A percentile compares a stretch with the other conserved stretches of the same genome.
Conservation (phyloP, 2,329 filamentous ascomycete species). For the Diplocarpon rosae region DNA sequence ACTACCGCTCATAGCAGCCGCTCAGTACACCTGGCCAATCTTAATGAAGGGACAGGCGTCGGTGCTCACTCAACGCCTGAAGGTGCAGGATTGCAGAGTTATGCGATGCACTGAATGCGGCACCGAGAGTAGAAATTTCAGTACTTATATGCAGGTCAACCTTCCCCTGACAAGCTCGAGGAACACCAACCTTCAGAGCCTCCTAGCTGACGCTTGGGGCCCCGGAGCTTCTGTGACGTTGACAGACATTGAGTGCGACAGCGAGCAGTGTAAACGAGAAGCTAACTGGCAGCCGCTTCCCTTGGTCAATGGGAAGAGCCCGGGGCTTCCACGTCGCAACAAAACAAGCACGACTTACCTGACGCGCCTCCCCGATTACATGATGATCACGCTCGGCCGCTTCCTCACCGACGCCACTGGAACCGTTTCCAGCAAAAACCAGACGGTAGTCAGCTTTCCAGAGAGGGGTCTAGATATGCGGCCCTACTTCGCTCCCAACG, state of each 20-base stretch:
- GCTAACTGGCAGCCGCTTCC: too few species aligned
- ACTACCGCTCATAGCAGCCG: conserved; percentile 1
- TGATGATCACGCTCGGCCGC: conserved; percentile 8
- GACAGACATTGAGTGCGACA: not conserved
- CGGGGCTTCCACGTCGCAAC: not conserved
- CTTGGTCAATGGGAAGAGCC: too few species aligned
- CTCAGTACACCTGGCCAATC: conserved; percentile 1
- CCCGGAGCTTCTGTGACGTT: not conserved
- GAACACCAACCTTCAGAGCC: not conserved
- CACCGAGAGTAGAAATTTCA: not conserved
- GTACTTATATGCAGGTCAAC: not conserved
- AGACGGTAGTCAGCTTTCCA: conserved; percentile 2
- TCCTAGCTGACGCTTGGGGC: not conserved
- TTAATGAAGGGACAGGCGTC: not conserved
- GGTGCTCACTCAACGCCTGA: not conserved
- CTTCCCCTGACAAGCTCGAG: not conserved
- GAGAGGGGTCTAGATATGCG: conserved; percentile 28
- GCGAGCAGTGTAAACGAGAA: too few species aligned
- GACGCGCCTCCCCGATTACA: conserved; percentile 7
- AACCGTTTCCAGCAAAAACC: not conserved
- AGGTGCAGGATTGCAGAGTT: not conserved
- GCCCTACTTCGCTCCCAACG: conserved; percentile 31
- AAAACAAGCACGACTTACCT: conserved; percentile 3
- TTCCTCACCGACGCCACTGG: not conserved
- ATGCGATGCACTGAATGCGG: not conserved